Base-by-base conservation (phyloP, 352 stramenopile genomes). In the Globisporangium sylvaticum region DNA sequence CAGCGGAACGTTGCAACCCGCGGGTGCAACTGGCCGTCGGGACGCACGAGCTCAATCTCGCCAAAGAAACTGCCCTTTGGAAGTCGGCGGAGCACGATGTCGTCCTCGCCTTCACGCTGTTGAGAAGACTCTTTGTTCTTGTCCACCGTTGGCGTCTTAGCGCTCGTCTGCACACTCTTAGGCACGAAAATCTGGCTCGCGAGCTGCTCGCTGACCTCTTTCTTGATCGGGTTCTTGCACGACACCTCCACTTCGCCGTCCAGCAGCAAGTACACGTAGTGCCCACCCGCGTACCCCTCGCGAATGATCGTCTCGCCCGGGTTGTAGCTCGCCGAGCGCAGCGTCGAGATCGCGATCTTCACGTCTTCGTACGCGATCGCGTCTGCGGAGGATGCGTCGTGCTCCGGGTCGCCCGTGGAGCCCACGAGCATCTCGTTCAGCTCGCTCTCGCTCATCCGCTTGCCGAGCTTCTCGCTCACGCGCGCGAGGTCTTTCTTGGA, bases 361-460 rank as follows among this genome's bases (percentile, higher is more conserved):
- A 94, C 84, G 44, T 92, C 86, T 34, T 94, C 83, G 32, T 93
- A 94, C 18, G 78, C 74, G 22, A 94, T 82, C 44, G 81, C 67
- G 22, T 91, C 67, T 27, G 89, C 75, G 1, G 78, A 73, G 9
- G 75, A 77, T 0, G 74, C 67, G 34, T 75, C 81, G 62, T 90
- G 73, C 46, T 94, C 87, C 0, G 87, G 87, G 55, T 94, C 87
- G 0, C 87, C 87, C 2, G 81, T 90, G 1, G 83, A 76, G 4
- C 84, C 83, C 1, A 89, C 82, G n/a, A 94, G 80, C 87, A 94
- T 94, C 54, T 94, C 87, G 57, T 88, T 90, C 44, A 93, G 69
- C 57, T 93, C 87, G n/a, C 68, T 81, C 25, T 92, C 87, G 44
- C 77, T 92, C 68, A 93, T 77, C 7, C 80, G 74, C 12, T 83